A percentile compares a stretch with the other conserved stretches of the same genome.
Conservation (phyloP, 2,329 filamentous ascomycete species). For the Aspergillus persii region DNA sequence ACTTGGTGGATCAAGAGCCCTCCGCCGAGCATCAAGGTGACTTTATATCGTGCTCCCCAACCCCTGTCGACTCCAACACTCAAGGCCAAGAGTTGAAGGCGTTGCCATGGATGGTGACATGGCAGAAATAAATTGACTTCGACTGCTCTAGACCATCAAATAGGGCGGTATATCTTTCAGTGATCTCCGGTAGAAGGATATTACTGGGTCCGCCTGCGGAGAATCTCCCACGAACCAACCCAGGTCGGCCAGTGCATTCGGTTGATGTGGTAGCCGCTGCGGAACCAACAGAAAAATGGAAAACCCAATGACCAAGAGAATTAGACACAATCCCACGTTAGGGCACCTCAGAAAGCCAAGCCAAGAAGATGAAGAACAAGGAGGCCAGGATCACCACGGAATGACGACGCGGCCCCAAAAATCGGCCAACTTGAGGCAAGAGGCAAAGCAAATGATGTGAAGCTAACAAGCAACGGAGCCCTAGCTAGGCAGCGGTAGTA, state of each 20-base stretch:
- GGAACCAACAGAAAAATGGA: neutral
- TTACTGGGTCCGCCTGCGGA: neutral
- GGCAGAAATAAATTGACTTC: neutral
- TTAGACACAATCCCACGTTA: neutral
- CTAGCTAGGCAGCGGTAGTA: neutral
- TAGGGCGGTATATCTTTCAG: neutral
- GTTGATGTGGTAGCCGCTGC: neutral
- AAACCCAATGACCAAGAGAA: neutral
- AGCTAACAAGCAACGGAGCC: neutral
- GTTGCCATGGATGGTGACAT: neutral
- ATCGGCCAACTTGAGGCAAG: too few relatives aligned
- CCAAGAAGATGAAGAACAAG: neutral
- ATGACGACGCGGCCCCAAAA: slow-evolving; percentile 5
- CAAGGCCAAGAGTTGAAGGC: neutral
- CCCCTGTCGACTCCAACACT: neutral
- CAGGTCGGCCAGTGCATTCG: neutral
- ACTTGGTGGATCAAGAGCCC: neutral
- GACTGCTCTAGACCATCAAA: neutral
- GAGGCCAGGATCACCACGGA: slow-evolving; percentile 2
- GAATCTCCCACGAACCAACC: neutral
- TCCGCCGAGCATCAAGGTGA: neutral
- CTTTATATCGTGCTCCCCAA: neutral
- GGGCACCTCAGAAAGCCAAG: neutral
- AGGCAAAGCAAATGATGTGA: neutral
- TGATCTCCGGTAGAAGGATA: neutral